These are phyloP conservation scores for Noccaea bulbosa DNA, from an alignment of 345 rosid genomes.

Conservation along the genomic window DNA sequence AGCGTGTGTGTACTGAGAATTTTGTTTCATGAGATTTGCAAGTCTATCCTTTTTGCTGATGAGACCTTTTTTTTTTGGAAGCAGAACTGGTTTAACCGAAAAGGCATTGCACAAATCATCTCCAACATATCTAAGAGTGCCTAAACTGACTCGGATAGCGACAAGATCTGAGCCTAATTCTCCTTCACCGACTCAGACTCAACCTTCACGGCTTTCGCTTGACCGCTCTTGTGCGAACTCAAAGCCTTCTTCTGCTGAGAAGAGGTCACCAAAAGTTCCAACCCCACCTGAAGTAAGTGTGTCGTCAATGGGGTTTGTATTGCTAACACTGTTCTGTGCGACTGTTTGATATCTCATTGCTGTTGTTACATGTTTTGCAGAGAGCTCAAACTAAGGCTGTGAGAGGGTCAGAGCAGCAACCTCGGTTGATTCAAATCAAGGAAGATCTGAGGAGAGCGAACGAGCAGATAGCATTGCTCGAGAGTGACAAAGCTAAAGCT, in stretches of 20 bases:
- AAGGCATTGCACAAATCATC: constrained; percentile 57
- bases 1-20: background rate
- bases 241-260: constrained; percentile 59
- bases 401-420: constrained; percentile 69
- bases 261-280: constrained; percentile 62
- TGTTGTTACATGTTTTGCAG: constrained; percentile 46
- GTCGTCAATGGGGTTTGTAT: constrained; percentile 2
- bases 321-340: constrained; percentile 2
- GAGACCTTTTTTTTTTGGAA: constrained; percentile 30
- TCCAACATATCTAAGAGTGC: constrained; percentile 66
- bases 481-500: constrained; percentile 74
- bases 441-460: constrained; percentile 90
- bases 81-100: constrained; percentile 72
- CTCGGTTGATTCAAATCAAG: constrained; percentile 63
- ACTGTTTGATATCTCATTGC: background rate
- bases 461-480: constrained; percentile 63
- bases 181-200: constrained; percentile 60
- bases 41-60: constrained; percentile 9
- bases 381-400: constrained; percentile 54
- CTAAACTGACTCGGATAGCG: constrained; percentile 57
- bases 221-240: constrained; percentile 66
- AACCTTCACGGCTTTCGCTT: constrained; percentile 53
- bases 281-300: constrained; percentile 75
- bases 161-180: constrained; percentile 64
- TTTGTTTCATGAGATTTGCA: background rate